Conservation (phyloP, 108 stramenopile genomes). For the Schizochytrium sp. region DNA sequence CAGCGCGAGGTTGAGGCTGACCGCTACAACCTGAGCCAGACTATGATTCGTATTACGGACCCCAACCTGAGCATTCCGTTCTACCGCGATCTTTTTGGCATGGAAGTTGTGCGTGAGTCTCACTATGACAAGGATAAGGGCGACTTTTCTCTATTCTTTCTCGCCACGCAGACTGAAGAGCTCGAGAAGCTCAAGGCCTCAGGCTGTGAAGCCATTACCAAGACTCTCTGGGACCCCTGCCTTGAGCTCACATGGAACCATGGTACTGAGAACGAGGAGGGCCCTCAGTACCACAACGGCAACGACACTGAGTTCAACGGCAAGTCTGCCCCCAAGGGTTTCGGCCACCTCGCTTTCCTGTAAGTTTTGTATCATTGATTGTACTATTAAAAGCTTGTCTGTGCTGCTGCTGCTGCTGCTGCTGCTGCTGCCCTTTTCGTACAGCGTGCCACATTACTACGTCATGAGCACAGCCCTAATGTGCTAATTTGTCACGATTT, state of each 20-base stretch:
- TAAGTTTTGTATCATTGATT: conserved; percentile 79
- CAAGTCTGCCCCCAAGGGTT: conserved; percentile 77
- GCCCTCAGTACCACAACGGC: conserved; percentile 84
- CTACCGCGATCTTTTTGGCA: conserved; percentile 80
- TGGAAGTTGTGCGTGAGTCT: conserved; percentile 82
- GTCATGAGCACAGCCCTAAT: no score
- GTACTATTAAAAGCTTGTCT: not conserved
- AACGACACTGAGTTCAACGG: conserved; percentile 72
- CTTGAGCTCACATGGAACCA: conserved; percentile 92
- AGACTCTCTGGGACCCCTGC: conserved; percentile 47
- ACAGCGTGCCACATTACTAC: no score
- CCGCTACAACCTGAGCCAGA: conserved; percentile 85
- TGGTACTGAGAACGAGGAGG: conserved; percentile 83
- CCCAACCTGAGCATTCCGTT: conserved; percentile 85
- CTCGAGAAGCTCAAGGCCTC: conserved; percentile 29
- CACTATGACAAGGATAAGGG: conserved; percentile 79
- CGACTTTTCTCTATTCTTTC: conserved; percentile 92
- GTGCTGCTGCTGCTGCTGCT: not conserved
- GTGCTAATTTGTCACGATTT: no score
- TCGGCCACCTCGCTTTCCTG: conserved; percentile 84
- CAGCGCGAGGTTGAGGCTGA: conserved; percentile 73
- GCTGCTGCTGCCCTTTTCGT: no score
- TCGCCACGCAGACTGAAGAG: conserved; percentile 74
- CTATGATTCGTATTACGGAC: conserved; percentile 97
- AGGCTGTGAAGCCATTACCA: conserved; percentile 37